Conservation (phyloP, 129 eudicot species). For the Flaveria linearis region DNA sequence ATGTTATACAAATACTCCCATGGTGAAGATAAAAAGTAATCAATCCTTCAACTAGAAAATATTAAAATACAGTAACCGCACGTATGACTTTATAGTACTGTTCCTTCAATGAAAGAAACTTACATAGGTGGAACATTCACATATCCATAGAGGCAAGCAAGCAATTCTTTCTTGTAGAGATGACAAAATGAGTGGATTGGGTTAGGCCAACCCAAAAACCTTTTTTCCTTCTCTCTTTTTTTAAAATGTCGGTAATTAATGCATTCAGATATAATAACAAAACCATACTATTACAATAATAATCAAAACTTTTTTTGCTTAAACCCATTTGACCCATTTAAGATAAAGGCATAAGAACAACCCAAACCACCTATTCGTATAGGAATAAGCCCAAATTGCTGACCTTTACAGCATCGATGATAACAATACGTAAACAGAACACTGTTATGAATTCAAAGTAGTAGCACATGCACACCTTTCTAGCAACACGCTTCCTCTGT, state of each 20-base stretch:
- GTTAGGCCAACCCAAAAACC: not conserved
- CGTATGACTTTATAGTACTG: not conserved
- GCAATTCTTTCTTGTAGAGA: not conserved
- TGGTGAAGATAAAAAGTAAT: not conserved
- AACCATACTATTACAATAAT: not conserved
- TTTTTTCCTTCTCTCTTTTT: not conserved
- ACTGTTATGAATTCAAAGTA: not conserved
- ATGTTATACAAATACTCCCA: not conserved
- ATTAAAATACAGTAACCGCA: not conserved
- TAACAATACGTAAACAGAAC: not conserved
- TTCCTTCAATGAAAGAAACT: not conserved
- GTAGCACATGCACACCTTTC: slow-evolving; percentile 54
- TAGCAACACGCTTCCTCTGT: slow-evolving; percentile 79
- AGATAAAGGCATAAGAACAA: not conserved
- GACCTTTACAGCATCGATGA: not conserved
- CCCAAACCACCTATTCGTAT: not conserved
- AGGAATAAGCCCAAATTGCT: not conserved
- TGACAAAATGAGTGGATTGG: not conserved
- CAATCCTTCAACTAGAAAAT: not conserved
- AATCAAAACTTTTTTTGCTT: not conserved
- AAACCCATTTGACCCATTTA: not conserved
- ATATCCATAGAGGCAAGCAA: not conserved
- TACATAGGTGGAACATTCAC: slow-evolving; percentile 1
- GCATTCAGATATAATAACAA: not conserved
- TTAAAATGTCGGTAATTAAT: not conserved